Evolutionary conservation across 441 rosid genomes (phyloP).

Genomic region (Brassica balearica): DNA sequence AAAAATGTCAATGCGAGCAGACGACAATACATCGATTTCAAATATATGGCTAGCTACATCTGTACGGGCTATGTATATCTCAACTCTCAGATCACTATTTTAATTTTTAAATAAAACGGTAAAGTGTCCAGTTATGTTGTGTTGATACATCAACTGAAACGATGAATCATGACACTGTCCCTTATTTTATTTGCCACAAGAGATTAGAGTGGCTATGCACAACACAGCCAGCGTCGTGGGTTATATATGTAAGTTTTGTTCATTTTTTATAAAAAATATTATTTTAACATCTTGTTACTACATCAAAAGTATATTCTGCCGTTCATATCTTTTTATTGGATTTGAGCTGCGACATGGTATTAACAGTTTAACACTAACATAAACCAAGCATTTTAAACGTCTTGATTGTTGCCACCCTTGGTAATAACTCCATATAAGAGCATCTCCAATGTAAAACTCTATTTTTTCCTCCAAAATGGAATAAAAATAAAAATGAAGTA

Average conservation of each 20-base stretch:
- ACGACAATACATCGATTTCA: not conserved
- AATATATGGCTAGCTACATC: not conserved
- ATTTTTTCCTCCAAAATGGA: too few species aligned
- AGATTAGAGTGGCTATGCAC: not conserved
- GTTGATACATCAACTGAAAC: constrained; percentile 1
- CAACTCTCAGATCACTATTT: constrained; percentile 13
- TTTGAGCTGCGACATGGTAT: not conserved
- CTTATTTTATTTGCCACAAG: not conserved
- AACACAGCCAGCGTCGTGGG: too few species aligned
- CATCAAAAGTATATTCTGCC: not conserved
- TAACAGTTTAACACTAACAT: too few species aligned
- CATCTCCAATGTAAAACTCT: too few species aligned
- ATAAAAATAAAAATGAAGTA: too few species aligned
- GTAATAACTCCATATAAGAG: constrained; percentile 9
- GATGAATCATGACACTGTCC: not conserved
- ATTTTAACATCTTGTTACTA: not conserved
- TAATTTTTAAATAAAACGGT: not conserved
- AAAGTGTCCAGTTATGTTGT: constrained; percentile 18
- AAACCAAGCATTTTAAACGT: too few species aligned
- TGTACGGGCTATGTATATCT: constrained; percentile 5
- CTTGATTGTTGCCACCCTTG: not conserved
- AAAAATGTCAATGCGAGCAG: constrained; percentile 16
- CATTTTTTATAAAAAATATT: too few species aligned
- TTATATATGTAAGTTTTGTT: not conserved
- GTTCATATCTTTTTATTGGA: not conserved